phyloP scores from a whole-genome alignment of 192 early-diverging fungal genomes.

The Allomyces macrogynus region DNA sequence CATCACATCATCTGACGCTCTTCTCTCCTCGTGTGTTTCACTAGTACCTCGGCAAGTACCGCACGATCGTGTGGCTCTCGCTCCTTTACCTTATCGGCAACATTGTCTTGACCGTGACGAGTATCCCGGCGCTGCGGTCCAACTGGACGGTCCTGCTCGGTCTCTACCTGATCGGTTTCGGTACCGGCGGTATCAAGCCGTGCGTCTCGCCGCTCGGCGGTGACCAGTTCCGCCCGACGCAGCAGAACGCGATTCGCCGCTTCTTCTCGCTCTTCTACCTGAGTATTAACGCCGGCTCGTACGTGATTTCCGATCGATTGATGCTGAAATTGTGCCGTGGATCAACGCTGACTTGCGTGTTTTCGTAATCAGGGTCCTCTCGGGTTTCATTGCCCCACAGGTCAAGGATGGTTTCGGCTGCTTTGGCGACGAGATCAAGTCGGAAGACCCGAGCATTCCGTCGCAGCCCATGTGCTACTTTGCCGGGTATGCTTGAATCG shows the following conservation, averaged over 20 bases:
- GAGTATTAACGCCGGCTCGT: constrained; percentile 22
- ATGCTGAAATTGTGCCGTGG: too few species aligned
- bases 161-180: constrained; percentile 15
- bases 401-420: constrained; percentile 2
- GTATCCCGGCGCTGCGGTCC: constrained; percentile 15
- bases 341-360: too few species aligned
- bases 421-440: constrained; percentile 7
- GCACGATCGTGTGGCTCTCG: constrained; percentile 23
- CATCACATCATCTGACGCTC: too few species aligned
- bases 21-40: too few species aligned
- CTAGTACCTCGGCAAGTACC: constrained; percentile 24
- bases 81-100: constrained; percentile 20
- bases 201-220: constrained; percentile 31
- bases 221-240: constrained; percentile 22
- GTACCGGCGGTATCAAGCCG: too few species aligned
- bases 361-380: constrained; percentile 2
- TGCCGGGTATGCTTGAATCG: not conserved
- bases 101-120: constrained; percentile 10
- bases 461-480: constrained; percentile 14
- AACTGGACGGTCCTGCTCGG: constrained; percentile 13
- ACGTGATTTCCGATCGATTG: too few species aligned
- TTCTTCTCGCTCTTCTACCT: constrained; percentile 12
- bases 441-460: not conserved
- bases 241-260: constrained; percentile 12
- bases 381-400: constrained; percentile 15